Percentiles rank a stretch among this genome's conserved stretches.
These are phyloP conservation scores for Leccinum longicurvipes DNA, from an alignment of 768 basidiomycete genomes.

Conservation along the genomic window DNA sequence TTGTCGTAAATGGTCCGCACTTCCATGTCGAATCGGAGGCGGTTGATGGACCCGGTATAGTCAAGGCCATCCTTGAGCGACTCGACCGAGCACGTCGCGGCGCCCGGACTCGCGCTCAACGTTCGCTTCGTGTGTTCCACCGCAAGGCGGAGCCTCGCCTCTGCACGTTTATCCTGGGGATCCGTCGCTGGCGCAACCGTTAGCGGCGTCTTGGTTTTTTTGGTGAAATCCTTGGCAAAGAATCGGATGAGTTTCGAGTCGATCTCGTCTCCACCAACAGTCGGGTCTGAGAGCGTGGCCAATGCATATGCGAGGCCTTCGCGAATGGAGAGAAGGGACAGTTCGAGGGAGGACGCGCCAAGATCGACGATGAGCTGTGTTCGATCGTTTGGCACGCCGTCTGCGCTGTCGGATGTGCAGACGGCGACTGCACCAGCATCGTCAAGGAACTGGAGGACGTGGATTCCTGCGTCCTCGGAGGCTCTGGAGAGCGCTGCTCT, in stretches of 20 bases:
- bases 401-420: slow-evolving; percentile 46
- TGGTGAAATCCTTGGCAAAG: slow-evolving; percentile 95
- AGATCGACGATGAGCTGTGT: slow-evolving; percentile 81
- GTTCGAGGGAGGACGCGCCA: slow-evolving; percentile 67
- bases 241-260: slow-evolving; percentile 83
- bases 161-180: slow-evolving; percentile 71
- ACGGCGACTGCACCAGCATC: slow-evolving; percentile 74
- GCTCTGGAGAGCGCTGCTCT: slow-evolving; percentile 68
- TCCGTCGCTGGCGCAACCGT: slow-evolving; percentile 58
- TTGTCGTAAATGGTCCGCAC: slow-evolving; percentile 56
- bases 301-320: slow-evolving; percentile 70
- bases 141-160: slow-evolving; percentile 90
- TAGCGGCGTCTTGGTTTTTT: slow-evolving; percentile 84
- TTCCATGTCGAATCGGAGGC: slow-evolving; percentile 58
- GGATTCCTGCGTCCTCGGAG: slow-evolving; percentile 76
- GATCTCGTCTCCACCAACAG: slow-evolving; percentile 65
- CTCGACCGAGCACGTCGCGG: slow-evolving; percentile 90
- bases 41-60: slow-evolving; percentile 69
- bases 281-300: slow-evolving; percentile 43
- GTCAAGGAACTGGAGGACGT: slow-evolving; percentile 82
- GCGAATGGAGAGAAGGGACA: slow-evolving; percentile 70
- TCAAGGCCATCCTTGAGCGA: slow-evolving; percentile 92
- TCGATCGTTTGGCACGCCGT: slow-evolving; percentile 52
- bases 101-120: slow-evolving; percentile 79
- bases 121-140: slow-evolving; percentile 95